Evolutionary conservation across 2,329 filamentous ascomycete genomes (phyloP), one percentile per base, ranked within the genome.

Genomic region (Ophiostoma tasmaniense): DNA sequence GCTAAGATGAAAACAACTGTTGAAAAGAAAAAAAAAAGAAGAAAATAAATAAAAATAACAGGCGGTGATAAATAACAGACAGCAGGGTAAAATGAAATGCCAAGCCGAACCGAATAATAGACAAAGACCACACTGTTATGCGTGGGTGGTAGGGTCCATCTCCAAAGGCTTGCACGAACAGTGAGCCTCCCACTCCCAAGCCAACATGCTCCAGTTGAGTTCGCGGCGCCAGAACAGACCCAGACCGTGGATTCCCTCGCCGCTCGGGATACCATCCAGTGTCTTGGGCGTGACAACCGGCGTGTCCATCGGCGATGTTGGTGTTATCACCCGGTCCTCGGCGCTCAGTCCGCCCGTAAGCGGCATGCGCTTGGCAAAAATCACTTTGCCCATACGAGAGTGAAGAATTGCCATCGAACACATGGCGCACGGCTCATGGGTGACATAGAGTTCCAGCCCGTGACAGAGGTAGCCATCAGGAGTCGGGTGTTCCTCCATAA

Each of bases 391-490:
- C 84, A 99, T 97, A 66, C 95, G 87, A 10, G 94, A 97, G 77
- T 98, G 93, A 28, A 98, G 83, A 74, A 98, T 90, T 1, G 92
- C 95, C 95, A 98, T 98, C 45, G 91, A 92, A 79, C 95, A 99
- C 86, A 96, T 96, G 71, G 96, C 86, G 77, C 95, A 99, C 5
- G 95, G 95, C 79, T 99, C 95, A 76, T 98, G 93, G 1, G 93
- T 97, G 71, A 96, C 83, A 80, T 97, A 98, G 69, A 99, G 86
- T 78, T 98, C 94, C 37, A 99, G 85, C 68, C 92, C 91, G 73
- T 96, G 92, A 79, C 94, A 98, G 25, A 99, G 87, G 77, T 99
- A 99, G 67, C 94, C 94, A 73, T 92, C 91, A 39, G 86, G 85
- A 72, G 83, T 85, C 55, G 85, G 86, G 75, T 89, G 90, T 74